Evolutionary conservation across 1,284 basidiomycete species (phyloP).

Genomic region (Irpex lacteus): DNA sequence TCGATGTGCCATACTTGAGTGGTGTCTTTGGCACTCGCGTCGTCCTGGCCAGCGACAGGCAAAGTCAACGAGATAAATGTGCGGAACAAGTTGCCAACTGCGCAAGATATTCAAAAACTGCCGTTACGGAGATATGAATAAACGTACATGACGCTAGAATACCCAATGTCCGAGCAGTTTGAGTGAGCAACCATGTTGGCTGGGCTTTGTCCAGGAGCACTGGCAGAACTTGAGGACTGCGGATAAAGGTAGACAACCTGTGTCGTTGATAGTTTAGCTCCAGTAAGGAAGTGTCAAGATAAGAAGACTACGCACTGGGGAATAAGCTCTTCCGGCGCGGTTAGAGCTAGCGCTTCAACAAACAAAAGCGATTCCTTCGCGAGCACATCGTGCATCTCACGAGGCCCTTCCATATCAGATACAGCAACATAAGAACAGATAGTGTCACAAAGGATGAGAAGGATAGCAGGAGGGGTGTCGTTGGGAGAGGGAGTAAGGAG

Average conservation of each 20-base stretch:
- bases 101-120: neutral
- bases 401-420: conserved; percentile 18
- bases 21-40: conserved; percentile 21
- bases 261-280: conserved; percentile 3
- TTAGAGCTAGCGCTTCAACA: conserved; percentile 53
- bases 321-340: conserved; percentile 39
- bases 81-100: conserved; percentile 40
- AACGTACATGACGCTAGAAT: conserved; percentile 56
- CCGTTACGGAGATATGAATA: neutral
- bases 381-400: conserved; percentile 30
- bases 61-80: conserved; percentile 33
- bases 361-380: conserved; percentile 43
- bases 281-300: neutral
- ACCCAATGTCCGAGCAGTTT: conserved; percentile 45
- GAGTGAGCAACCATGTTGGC: conserved; percentile 46
- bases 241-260: conserved; percentile 41
- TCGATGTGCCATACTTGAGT: conserved; percentile 48
- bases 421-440: conserved; percentile 38
- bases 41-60: conserved; percentile 13
- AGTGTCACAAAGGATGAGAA: conserved; percentile 40
- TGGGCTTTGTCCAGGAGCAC: conserved; percentile 49
- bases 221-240: conserved; percentile 39
- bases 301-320: conserved; percentile 35
- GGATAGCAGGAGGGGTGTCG: conserved; percentile 31
- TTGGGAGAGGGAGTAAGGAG: conserved; percentile 35